Base-by-base conservation (phyloP, 768 basidiomycete species). In the Serendipita sp. region DNA sequence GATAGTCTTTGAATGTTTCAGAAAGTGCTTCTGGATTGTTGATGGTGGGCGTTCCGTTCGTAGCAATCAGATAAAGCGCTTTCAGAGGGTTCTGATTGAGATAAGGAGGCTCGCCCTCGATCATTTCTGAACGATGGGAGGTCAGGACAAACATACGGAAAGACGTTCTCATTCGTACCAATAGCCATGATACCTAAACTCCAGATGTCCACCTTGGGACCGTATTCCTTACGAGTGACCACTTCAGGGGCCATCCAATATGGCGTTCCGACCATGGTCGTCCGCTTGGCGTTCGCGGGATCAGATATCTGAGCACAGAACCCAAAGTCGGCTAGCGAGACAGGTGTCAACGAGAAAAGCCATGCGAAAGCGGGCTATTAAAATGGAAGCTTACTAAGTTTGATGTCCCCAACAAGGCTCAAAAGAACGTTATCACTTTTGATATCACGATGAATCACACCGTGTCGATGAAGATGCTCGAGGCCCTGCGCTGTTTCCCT, bases 221-320 rank as follows among this genome's bases (percentile, higher is more conserved):
- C 94, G 72, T 96, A 96, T 74, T 96, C 94, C 73, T 96, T 96
- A 62, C 93, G 84, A 26, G 93, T 97, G 66, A 96, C 94, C 53
- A 97, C 94, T 72, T 97, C 94, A 0, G 94, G 94, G 0, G 94
- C 94, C 94, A 97, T 96, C 94, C 94, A 97, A 72, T 97, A 97
- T 0, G 94, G 94, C 0, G 94, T 96, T 2, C 94, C 94, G 58
- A 97, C 93, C 94, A 97, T 97, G 38, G 94, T 96, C 38, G 93
- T 95, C 28, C 94, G 85, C 75, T 96, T 96, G 2, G 91, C 83
- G 66, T 87, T 84, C 7, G 84, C 84, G n/a, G 82, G 80, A 67
- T 92, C 89, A 22, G 92, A 91, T 62, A 96, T 89, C 74, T 96
- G 93, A 2, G 94, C 94, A 66, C 93, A 96, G 78, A 96, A 97